Evolutionary conservation across 345 rosid species (phyloP), one percentile per base, ranked within the genome.

Genomic region (Litchi chinensis): DNA sequence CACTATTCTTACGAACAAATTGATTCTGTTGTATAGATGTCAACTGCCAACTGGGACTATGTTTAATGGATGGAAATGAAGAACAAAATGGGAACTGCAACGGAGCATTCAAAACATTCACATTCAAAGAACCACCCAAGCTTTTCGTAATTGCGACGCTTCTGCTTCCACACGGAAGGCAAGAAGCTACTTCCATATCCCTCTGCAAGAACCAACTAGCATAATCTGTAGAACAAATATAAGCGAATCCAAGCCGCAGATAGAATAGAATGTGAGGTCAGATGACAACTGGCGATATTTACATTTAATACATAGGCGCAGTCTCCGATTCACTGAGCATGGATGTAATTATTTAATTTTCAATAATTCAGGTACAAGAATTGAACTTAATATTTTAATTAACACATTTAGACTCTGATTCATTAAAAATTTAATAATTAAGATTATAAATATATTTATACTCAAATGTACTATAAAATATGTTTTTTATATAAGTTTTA

Each of bases 171-270:
- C 82, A 79, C n/a, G 79, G 70, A 68, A 81, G 76, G 83, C 86
- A 86, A 12, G 92, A 89, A 22, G 85, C 90, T 65, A 37, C 67
- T 48, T 86, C 90, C 89, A 89, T 84, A 71, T 77, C 86, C 84
- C 41, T 75, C 11, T 32, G 15, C 24, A 8, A 46, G 50, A 46
- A 54, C 18, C 18, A 15, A 54, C n/a, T 16, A 22, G 68, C 65
- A 62, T 62, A 65, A 75, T 68, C 69, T 32, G 37, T 32, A 24
- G 28, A 48, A 46, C 46, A 50, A 22, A 22, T 44, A 54, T 46
- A n/a, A 50, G 6, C 10, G 21, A 73, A 73, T 77, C 22, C 21
- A 68, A 82, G 76, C 82, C 85, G 75, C 83, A 77, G 57, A 63
- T 56, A 26, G 40, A 4, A n/a, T n/a, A n/a, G n/a, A 76, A 88